A percentile compares a stretch with the other conserved stretches of the same genome.
Conservation (phyloP, 2,329 filamentous ascomycete genomes). For the Pestalotiopsis sp. region DNA sequence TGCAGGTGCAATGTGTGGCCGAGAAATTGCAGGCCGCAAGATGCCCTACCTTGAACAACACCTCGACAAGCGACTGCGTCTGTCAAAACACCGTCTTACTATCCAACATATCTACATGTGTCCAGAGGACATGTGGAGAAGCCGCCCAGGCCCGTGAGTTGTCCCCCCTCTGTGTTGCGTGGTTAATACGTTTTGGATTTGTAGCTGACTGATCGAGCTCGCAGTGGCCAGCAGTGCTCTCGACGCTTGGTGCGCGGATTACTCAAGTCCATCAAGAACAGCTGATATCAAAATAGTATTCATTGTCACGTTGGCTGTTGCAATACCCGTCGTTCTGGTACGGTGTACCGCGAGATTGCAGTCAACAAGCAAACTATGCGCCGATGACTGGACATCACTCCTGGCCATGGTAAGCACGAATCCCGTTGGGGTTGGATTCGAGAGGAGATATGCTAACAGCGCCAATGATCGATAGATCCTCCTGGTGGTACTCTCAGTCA, state of each 20-base stretch:
- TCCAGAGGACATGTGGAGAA: neutral
- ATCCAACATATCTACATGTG: neutral
- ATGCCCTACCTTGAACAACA: neutral
- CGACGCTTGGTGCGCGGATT: neutral
- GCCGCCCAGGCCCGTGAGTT: neutral
- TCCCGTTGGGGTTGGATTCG: neutral
- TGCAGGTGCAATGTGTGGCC: neutral
- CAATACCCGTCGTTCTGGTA: neutral
- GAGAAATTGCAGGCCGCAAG: neutral
- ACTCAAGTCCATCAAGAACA: neutral
- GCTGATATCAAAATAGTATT: neutral
- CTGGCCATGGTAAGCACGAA: neutral
- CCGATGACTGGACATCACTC: conserved; percentile 1
- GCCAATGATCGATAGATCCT: neutral
- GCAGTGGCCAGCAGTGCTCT: neutral
- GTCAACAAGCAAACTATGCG: neutral
- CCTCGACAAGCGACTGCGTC: neutral
- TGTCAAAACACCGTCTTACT: neutral
- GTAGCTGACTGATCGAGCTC: neutral
- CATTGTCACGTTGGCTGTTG: neutral
- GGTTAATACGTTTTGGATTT: neutral
- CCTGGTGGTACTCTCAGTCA: neutral
- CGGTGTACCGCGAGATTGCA: neutral
- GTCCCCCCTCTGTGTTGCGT: neutral
- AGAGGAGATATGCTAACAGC: neutral